Evolutionary conservation across 768 basidiomycete species (phyloP).

Genomic region (Flagelloscypha sp.): DNA sequence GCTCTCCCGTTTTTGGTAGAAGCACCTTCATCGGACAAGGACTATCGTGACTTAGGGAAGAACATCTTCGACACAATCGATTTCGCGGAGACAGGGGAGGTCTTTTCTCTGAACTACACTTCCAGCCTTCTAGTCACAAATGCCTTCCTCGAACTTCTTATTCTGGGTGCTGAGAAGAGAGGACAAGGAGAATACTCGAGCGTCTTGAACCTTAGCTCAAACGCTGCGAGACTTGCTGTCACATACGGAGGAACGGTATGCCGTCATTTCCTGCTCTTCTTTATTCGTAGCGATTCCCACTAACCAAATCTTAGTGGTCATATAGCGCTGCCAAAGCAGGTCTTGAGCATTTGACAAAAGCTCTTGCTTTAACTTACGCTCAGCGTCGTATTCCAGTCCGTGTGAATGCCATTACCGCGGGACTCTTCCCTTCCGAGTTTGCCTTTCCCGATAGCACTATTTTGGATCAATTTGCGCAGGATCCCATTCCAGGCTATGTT

Average conservation of each 20-base stretch:
- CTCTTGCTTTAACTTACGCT: conserved; percentile 20
- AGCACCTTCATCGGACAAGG: not conserved
- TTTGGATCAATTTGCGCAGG: not conserved
- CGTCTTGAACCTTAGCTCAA: too few relatives aligned
- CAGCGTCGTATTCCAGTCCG: conserved; percentile 8
- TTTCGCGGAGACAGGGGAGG: not conserved
- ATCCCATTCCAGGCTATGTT: not conserved
- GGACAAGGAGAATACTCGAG: too few relatives aligned
- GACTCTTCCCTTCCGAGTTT: conserved; percentile 1
- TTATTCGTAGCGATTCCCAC: too few relatives aligned
- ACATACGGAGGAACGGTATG: too few relatives aligned
- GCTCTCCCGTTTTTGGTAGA: not conserved
- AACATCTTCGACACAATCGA: not conserved
- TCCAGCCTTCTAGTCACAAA: not conserved
- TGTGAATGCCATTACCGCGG: not conserved
- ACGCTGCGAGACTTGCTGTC: too few relatives aligned
- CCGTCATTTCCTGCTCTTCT: too few relatives aligned
- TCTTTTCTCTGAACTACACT: not conserved
- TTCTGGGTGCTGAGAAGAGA: conserved; percentile 5
- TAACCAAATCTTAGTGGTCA: conserved; percentile 2
- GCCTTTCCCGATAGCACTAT: conserved; percentile 6
- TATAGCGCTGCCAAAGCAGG: conserved; percentile 23
- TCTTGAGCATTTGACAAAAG: conserved; percentile 17
- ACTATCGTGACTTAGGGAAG: too few relatives aligned
- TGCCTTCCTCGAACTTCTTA: not conserved